Conservation (phyloP, 1,284 basidiomycete species). For the Trametes polyzona region DNA sequence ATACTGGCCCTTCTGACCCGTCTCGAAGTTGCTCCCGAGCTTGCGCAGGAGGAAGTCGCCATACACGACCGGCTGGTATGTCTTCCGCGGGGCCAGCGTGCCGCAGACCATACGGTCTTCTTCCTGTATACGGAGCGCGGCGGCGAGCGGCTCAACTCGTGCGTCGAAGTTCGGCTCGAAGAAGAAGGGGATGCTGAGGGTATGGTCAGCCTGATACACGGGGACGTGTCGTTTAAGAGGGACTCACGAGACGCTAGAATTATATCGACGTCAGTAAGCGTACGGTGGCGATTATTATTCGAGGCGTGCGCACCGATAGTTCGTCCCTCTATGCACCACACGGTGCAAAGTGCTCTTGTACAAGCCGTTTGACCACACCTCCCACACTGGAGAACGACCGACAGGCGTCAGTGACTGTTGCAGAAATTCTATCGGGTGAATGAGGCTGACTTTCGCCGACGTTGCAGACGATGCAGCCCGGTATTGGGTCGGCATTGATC, state of each 20-base stretch:
- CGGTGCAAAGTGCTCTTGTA: conserved; percentile 80
- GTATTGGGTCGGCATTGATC: conserved; percentile 80
- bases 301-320: conserved; percentile 61
- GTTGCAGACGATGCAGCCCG: conserved; percentile 80
- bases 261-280: neutral
- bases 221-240: neutral
- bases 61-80: conserved; percentile 61
- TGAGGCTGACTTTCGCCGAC: conserved; percentile 76
- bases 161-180: conserved; percentile 85
- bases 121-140: conserved; percentile 53
- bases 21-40: conserved; percentile 69
- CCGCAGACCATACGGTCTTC: conserved; percentile 9
- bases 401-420: neutral
- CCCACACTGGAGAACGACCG: conserved; percentile 66
- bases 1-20: conserved; percentile 47
- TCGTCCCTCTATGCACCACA: conserved; percentile 71
- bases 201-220: neutral
- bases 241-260: conserved; percentile 29
- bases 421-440: neutral
- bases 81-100: conserved; percentile 15
- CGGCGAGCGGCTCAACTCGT: conserved; percentile 59
- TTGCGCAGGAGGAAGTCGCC: conserved; percentile 78
- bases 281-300: no score
- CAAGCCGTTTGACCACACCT: conserved; percentile 82
- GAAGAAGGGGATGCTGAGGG: conserved; percentile 76